Base-by-base conservation (phyloP, 495 filamentous ascomycete species). In the Neurospora tetrasperma region DNA sequence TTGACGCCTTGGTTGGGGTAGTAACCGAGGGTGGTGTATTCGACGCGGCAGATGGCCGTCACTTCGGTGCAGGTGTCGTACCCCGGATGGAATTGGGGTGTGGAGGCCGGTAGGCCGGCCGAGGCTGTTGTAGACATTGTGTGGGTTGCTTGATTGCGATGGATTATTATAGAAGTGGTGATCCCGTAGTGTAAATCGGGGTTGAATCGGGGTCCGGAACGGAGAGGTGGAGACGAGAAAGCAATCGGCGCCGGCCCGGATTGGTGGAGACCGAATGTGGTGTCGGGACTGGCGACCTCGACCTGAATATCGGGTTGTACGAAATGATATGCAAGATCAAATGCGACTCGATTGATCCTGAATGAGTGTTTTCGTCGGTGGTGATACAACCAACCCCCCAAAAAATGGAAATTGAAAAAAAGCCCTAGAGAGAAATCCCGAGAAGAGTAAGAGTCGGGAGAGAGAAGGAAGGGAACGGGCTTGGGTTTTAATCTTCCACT, bases 1-100 rank as follows among this genome's bases (percentile, higher is more conserved):
- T 90, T 90, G 69, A 86, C 88, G 59, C 86, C 88, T 5, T 89
- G 79, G 74, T 85, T 89, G 16, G 91, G 91, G 73, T 85, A 87
- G 82, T 92, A 92, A 42, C 90, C 90, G 73, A 91, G 88, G 4
- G 89, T 90, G 5, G 90, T 90, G 10, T 81, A 82, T 48, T 85
- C 72, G 69, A 91, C 87, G 0, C 87, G 88, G 75, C 91, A 93
- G 14, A 75, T 31, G 0, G 79, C 75, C 35, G 79, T 75, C 35
- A 91, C 85, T 66, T 85, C 74, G 16, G 73, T 73, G 79, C 90
- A 91, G 4, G 76, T 76, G n/a, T 80, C 72, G 66, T 75, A 79
- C 73, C 70, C 80, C 5, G 81, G 79, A n/a, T 73, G 38, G 68
- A 71, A 76, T 39, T 73, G 69, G 9, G 44, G 73, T 43, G 73